Evolutionary conservation across 2,329 filamentous ascomycete species (phyloP).

Genomic region (Zymoseptoria ardabiliae): DNA sequence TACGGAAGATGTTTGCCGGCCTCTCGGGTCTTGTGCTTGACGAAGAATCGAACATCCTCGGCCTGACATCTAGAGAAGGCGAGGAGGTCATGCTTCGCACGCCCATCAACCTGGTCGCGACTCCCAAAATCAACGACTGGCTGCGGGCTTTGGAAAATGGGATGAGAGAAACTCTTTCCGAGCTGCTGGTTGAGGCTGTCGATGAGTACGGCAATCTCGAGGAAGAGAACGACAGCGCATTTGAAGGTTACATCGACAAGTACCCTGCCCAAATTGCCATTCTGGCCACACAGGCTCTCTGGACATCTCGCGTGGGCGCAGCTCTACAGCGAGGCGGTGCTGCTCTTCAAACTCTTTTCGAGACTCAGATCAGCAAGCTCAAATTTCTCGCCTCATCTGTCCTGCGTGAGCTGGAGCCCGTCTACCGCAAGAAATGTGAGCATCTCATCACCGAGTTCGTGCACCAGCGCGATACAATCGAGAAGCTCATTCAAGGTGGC

Average conservation of each 20-base stretch:
- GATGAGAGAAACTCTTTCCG: constrained; percentile 91
- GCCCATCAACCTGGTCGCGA: constrained; percentile 86
- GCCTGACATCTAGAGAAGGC: constrained; percentile 91
- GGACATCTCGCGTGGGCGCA: constrained; percentile 80
- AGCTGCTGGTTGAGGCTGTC: constrained; percentile 79
- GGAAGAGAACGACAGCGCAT: constrained; percentile 59
- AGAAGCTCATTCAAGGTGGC: constrained; percentile 69
- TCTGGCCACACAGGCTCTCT: constrained; percentile 84
- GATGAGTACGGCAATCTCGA: constrained; percentile 67
- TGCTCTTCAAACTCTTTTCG: constrained; percentile 63
- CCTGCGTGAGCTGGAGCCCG: constrained; percentile 76
- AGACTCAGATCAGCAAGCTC: constrained; percentile 77
- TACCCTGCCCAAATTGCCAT: constrained; percentile 96
- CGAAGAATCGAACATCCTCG: constrained; percentile 80
- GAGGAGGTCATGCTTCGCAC: constrained; percentile 82
- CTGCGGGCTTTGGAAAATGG: constrained; percentile 83
- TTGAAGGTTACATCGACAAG: constrained; percentile 71
- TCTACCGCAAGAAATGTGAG: constrained; percentile 92
- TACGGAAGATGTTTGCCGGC: constrained; percentile 99
- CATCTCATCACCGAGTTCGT: constrained; percentile 98
- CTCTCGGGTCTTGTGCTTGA: constrained; percentile 85
- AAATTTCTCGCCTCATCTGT: constrained; percentile 82
- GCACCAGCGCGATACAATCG: constrained; percentile 89
- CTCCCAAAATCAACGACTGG: constrained; percentile 98
- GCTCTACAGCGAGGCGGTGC: constrained; percentile 65